Base-by-base conservation (phyloP, 2,329 filamentous ascomycete genomes). In the Aspergillus alliaceus region DNA sequence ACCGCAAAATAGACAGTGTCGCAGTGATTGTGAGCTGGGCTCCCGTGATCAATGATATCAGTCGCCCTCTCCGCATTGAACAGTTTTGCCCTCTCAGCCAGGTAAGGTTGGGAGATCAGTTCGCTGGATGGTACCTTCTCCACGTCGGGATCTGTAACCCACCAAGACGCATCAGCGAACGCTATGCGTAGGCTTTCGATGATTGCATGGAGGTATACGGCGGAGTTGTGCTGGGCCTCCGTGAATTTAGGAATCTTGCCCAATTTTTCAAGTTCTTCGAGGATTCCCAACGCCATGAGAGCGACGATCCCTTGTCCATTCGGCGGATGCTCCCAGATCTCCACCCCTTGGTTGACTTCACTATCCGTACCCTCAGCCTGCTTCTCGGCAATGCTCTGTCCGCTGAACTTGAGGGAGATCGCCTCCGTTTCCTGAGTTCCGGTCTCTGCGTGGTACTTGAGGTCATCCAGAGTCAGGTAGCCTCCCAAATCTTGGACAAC, bases 261-360 rank as follows among this genome's bases (percentile, higher is more conserved):
- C 15, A 82, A 79, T 58, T 86, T 85, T 74, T 96, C 91, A 1
- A 98, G 82, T 70, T 93, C 87, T 72, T 97, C 88, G 49, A 99
- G 80, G 63, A 98, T 96, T 1, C 95, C 95, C 0, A 99, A 80
- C 0, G 95, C 90, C 88, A 98, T 96, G 31, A 98, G 79, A 0
- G 95, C 95, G 2, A 98, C 90, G 62, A 98, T 93, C 1, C 95
- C 95, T 75, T 98, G 95, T 0, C 95, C 93, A 67, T 98, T 98
- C 8, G 95, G 95, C 34, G 93, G 93, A 71, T 98, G 93, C 70
- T 99, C 95, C 93, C 93, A 98, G 0, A 99, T 79, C 69, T 96
- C 87, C 40, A 97, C 83, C 9, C 74, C 79, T 68, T 78, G 71
- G 60, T 75, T 70, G 8, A 69, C 57, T 35, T 74, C 69, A 32